phyloP scores from a whole-genome alignment of 106 monocot species.

The Cymbidium sinense region DNA sequence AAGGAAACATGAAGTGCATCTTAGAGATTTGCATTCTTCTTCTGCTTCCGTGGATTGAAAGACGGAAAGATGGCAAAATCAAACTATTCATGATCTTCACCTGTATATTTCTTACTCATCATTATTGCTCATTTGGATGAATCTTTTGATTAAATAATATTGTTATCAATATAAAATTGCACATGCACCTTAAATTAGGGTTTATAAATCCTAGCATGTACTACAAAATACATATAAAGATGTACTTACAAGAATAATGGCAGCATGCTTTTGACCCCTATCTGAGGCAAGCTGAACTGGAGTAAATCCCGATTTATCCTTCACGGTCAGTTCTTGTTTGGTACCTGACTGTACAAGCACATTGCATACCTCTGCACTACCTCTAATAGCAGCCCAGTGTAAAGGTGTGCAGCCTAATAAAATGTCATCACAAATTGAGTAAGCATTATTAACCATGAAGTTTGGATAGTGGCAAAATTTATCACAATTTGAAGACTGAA shows the following conservation, averaged over 20 bases:
- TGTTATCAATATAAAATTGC: too few species aligned
- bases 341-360: constrained; percentile 78
- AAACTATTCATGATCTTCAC: too few species aligned
- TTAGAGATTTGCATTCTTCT: too few species aligned
- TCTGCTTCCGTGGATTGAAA: too few species aligned
- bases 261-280: constrained; percentile 69
- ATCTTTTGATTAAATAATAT: too few species aligned
- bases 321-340: constrained; percentile 67
- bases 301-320: constrained; percentile 79
- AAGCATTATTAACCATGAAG: background rate
- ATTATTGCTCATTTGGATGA: too few species aligned
- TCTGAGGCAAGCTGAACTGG: constrained; percentile 79
- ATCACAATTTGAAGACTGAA: background rate
- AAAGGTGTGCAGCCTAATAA: constrained; percentile 80
- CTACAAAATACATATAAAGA: background rate
- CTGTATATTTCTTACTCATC: too few species aligned
- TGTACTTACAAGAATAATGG: constrained; percentile 69
- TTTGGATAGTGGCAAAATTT: background rate
- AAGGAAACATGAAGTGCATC: too few species aligned
- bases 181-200: too few species aligned
- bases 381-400: constrained; percentile 94
- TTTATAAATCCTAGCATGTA: background rate
- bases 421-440: constrained; percentile 6
- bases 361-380: constrained; percentile 69
- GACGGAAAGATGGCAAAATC: too few species aligned